Evolutionary conservation across 176 grass and related monocot genomes (phyloP).

Genomic region (Dactylis glomerata): DNA sequence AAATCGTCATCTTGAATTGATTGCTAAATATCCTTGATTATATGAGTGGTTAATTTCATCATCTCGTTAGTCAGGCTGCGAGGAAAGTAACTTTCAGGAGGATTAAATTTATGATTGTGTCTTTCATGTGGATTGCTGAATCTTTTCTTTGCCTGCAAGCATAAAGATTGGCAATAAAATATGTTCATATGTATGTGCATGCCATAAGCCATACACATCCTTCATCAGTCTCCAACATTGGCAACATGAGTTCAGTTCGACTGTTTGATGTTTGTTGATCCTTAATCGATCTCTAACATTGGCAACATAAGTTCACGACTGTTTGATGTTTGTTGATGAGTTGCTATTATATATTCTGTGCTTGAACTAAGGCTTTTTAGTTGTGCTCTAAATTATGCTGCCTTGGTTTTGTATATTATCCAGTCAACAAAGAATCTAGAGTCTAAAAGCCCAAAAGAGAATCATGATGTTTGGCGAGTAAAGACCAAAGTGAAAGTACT

Average conservation of each 20-base stretch:
- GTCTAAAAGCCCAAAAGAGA: slow-evolving; percentile 67
- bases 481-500: slow-evolving; percentile 56
- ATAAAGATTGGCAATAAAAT: slow-evolving; percentile 31
- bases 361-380: slow-evolving; percentile 28
- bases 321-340: slow-evolving; percentile 24
- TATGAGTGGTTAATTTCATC: not conserved
- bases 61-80: not conserved
- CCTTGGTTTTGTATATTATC: slow-evolving; percentile 68
- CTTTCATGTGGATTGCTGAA: slow-evolving; percentile 30
- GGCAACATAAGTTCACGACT: slow-evolving; percentile 14
- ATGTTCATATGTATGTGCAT: slow-evolving; percentile 22
- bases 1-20: slow-evolving; percentile 10
- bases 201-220: slow-evolving; percentile 1
- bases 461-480: slow-evolving; percentile 59
- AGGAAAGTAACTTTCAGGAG: not conserved
- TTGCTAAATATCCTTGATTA: slow-evolving; percentile 6
- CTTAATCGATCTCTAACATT: slow-evolving; percentile 6
- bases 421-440: slow-evolving; percentile 78
- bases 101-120: slow-evolving; percentile 19
- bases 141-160: slow-evolving; percentile 19
- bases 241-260: slow-evolving; percentile 15
- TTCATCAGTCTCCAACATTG: slow-evolving; percentile 7
- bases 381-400: slow-evolving; percentile 57
- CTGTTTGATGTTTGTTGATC: slow-evolving; percentile 4
- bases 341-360: slow-evolving; percentile 22